Conservation (phyloP, 805 yeast species). For the Lachancea kluyveri region DNA sequence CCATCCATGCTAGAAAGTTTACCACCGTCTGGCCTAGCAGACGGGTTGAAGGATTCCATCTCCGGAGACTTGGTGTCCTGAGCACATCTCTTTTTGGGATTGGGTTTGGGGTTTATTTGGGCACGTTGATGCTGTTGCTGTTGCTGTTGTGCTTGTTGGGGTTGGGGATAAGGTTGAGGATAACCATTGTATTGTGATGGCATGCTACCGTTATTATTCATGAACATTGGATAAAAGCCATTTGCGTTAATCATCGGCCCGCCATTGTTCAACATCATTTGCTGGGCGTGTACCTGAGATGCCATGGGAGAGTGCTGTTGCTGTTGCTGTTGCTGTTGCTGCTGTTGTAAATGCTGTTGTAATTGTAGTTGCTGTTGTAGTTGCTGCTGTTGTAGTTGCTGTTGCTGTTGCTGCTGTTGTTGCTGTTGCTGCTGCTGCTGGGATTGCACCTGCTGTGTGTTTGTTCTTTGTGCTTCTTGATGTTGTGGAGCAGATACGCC, state of each 20-base stretch:
- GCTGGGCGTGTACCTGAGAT: not conserved
- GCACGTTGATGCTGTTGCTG: slow-evolving; percentile 2
- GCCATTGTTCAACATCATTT: slow-evolving; percentile 2
- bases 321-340: slow-evolving; percentile 17
- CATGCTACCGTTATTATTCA: not conserved
- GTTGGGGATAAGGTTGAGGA: slow-evolving; percentile 2
- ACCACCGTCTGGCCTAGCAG: slow-evolving; percentile 2
- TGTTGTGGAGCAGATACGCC: slow-evolving; percentile 8
- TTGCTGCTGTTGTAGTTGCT: slow-evolving; percentile 11
- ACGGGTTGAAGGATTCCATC: too few relatives aligned
- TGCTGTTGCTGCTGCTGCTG: slow-evolving; percentile 27
- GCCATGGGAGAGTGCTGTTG: slow-evolving; percentile 8
- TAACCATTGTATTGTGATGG: too few relatives aligned
- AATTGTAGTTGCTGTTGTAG: slow-evolving; percentile 22
- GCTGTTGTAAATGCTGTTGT: slow-evolving; percentile 14
- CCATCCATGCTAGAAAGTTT: slow-evolving; percentile 36
- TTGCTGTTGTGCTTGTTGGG: slow-evolving; percentile 1
- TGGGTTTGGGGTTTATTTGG: too few relatives aligned
- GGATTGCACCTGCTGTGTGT: slow-evolving; percentile 21
- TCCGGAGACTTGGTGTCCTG: too few relatives aligned
- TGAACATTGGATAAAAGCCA: slow-evolving; percentile 3
- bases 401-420: slow-evolving; percentile 10
- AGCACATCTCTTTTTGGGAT: too few relatives aligned
- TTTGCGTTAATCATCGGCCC: slow-evolving; percentile 1
- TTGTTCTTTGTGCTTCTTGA: slow-evolving; percentile 5